A percentile compares a stretch with the other conserved stretches of the same genome.
phyloP scores from a whole-genome alignment of 768 basidiomycete genomes.

The Lactarius pseudohatsudake region DNA sequence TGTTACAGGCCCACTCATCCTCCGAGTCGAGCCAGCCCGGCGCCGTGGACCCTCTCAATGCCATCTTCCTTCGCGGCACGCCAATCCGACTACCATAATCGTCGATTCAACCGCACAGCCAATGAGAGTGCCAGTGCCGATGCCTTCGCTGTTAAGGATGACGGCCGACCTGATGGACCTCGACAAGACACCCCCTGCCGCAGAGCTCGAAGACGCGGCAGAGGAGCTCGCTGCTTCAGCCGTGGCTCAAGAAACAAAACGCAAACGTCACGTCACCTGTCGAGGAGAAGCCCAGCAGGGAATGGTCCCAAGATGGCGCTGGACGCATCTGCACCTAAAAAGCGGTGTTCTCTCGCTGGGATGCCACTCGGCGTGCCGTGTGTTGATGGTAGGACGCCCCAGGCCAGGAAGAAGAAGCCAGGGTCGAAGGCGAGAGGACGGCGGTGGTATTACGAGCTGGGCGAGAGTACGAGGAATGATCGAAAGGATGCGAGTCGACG shows the following conservation, averaged over 20 bases:
- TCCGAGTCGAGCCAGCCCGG: too few species aligned
- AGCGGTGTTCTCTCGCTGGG: conserved; percentile 96
- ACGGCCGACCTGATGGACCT: conserved; percentile 76
- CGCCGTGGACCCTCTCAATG: too few species aligned
- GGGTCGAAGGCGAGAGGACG: too few species aligned
- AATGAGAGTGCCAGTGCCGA: conserved; percentile 79
- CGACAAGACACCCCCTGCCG: conserved; percentile 88
- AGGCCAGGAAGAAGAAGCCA: too few species aligned
- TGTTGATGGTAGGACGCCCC: too few species aligned
- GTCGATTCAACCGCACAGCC: conserved; percentile 82
- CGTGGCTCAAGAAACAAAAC: conserved; percentile 55
- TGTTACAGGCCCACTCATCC: too few species aligned
- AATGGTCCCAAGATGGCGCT: conserved; percentile 75
- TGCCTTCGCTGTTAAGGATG: conserved; percentile 67
- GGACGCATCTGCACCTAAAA: conserved; percentile 78
- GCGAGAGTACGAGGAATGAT: too few species aligned
- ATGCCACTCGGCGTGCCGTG: conserved; percentile 58
- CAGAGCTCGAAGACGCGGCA: conserved; percentile 71
- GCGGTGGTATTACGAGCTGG: too few species aligned
- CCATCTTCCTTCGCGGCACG: conserved; percentile 59
- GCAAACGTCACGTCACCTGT: conserved; percentile 68
- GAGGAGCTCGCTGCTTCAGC: conserved; percentile 62
- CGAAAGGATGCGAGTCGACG: too few species aligned
- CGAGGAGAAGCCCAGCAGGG: conserved; percentile 57
- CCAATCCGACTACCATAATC: conserved; percentile 93